A percentile compares a stretch with the other conserved stretches of the same genome.
These are phyloP conservation scores for Silene noctiflora DNA, from an alignment of 179 eudicot species.

Conservation along the genomic window DNA sequence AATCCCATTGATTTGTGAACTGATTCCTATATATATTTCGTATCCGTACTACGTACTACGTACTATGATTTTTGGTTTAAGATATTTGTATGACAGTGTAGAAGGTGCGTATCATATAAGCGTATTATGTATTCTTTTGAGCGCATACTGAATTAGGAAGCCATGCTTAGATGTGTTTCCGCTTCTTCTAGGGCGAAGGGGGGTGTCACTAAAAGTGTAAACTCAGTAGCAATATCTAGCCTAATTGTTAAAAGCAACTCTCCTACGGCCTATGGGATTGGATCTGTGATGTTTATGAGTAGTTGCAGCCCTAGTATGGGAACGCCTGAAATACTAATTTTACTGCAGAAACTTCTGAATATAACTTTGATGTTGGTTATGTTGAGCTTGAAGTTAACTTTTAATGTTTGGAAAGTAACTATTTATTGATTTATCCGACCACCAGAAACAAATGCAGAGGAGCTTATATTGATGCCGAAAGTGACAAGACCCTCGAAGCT, in stretches of 20 bases:
- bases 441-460: constrained; percentile 46
- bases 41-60: too few relatives aligned
- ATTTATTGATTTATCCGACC: not conserved
- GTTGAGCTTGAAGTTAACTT: constrained; percentile 9
- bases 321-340: not conserved
- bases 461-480: constrained; percentile 40
- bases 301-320: too few relatives aligned
- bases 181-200: not conserved
- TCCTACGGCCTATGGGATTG: not conserved
- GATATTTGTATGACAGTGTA: too few relatives aligned
- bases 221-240: not conserved
- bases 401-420: constrained; percentile 10
- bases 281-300: not conserved
- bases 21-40: too few relatives aligned
- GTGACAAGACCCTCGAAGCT: constrained; percentile 47
- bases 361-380: not conserved
- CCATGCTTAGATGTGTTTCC: too few relatives aligned
- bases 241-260: not conserved
- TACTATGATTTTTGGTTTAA: too few relatives aligned
- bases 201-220: not conserved
- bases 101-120: too few relatives aligned
- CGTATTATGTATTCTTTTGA: too few relatives aligned
- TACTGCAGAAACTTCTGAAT: not conserved
- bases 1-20: too few relatives aligned
- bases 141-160: too few relatives aligned